Conservation (phyloP, 257 asterid genomes). For the Ilex aquifolium region DNA sequence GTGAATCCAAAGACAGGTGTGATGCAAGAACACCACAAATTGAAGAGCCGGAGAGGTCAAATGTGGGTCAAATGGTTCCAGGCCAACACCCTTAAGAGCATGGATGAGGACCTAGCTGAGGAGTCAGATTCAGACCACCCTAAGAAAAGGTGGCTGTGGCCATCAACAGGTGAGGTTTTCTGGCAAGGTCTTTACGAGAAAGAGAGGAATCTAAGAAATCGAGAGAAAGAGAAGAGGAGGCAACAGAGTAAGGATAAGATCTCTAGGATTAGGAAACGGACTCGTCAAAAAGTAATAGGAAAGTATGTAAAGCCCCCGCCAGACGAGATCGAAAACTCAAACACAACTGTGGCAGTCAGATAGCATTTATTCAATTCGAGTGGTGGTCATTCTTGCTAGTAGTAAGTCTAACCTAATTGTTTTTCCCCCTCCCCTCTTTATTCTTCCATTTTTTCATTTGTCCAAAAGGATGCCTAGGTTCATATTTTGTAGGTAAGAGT, state of each 20-base stretch:
- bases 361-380: slow-evolving; percentile 19
- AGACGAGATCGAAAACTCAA: slow-evolving; percentile 32
- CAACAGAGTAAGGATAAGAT: slow-evolving; percentile 72
- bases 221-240: slow-evolving; percentile 63
- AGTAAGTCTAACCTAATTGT: too few relatives aligned
- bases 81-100: slow-evolving; percentile 59
- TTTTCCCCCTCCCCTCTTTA: background rate
- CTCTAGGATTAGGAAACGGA: slow-evolving; percentile 54
- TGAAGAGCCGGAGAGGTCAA: slow-evolving; percentile 60
- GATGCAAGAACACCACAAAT: slow-evolving; percentile 73
- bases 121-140: slow-evolving; percentile 62
- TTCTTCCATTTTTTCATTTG: slow-evolving; percentile 33
- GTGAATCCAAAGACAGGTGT: slow-evolving; percentile 66
- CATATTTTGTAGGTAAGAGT: slow-evolving; percentile 6
- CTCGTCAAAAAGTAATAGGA: slow-evolving; percentile 74
- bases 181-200: slow-evolving; percentile 78
- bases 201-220: slow-evolving; percentile 50
- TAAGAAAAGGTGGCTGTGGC: slow-evolving; percentile 77
- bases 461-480: slow-evolving; percentile 41
- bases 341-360: slow-evolving; percentile 29
- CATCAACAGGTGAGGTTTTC: slow-evolving; percentile 77
- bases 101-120: slow-evolving; percentile 92
- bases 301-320: slow-evolving; percentile 74
- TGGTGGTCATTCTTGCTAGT: too few relatives aligned
- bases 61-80: slow-evolving; percentile 97